Evolutionary conservation across 257 asterid species (phyloP).

Genomic region (Solanum peruvianum): DNA sequence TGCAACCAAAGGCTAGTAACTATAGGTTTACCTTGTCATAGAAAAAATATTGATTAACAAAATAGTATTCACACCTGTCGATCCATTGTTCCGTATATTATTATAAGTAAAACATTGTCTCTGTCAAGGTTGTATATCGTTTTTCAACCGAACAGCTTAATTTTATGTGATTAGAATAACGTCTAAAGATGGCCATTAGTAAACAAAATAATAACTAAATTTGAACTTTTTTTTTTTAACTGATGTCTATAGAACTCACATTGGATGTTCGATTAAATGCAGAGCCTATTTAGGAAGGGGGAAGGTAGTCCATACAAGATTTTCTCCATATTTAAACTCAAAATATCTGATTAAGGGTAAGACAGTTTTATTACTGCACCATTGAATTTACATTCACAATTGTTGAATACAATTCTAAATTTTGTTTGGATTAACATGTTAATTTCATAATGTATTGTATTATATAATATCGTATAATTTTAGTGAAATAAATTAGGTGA

Average conservation of each 20-base stretch:
- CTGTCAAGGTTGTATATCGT: neutral
- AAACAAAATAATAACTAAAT: no score
- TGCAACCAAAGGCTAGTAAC: no score
- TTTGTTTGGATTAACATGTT: neutral
- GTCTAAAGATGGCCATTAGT: neutral
- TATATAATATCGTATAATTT: neutral
- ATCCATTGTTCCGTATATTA: neutral
- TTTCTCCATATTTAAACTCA: no score
- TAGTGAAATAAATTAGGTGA: neutral
- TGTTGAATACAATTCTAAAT: neutral
- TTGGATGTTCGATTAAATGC: accelerated
- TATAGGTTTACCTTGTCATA: accelerated
- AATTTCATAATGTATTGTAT: neutral
- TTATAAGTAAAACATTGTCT: neutral
- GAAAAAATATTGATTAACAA: no score
- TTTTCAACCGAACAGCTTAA: neutral
- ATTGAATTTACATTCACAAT: neutral
- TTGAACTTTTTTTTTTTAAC: no score
- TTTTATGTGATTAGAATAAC: no score
- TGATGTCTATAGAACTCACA: accelerated
- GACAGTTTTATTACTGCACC: accelerated
- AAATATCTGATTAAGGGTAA: no score
- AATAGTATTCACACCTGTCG: no score
- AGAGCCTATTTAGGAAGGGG: neutral
- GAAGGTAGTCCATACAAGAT: neutral